Base-by-base conservation (phyloP, 106 monocot genomes). In the Apostasia shenzhenica region DNA sequence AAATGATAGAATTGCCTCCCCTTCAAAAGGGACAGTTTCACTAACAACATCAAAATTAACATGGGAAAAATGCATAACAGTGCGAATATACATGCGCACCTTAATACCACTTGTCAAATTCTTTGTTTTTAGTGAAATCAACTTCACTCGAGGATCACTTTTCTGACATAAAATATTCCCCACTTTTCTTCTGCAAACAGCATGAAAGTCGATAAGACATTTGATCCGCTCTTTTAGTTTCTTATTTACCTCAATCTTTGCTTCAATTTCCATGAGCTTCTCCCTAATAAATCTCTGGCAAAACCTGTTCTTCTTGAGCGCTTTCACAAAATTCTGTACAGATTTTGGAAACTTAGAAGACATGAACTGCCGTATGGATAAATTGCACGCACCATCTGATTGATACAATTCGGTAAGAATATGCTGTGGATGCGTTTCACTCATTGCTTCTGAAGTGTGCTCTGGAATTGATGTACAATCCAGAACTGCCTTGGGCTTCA, bases 211-310 rank as follows among this genome's bases (percentile, higher is more conserved):
- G 86, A 92, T 73, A 42, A 97, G 78, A 80, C 89, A 92, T 85
- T 87, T 97, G 48, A 85, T 57, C 48, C 87, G 85, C 52, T 85
- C 81, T 82, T 79, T 88, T 45, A 97, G 54, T 59, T 78, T 67
- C 62, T 82, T 89, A 70, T 87, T 97, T 63, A 83, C 80, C 73
- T 90, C 97, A 66, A 92, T 85, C 72, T 85, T 97, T 54, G 89
- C 84, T 72, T 92, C 89, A 61, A 97, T 87, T 70, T 87, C 84
- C 41, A 97, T 83, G 75, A 97, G 65, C 59, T 89, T 97, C 69
- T 73, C 75, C 75, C 97, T 86, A 41, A 92, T 81, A 73, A 89
- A 81, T 59, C 77, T 86, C 75, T 97, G 97, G 73, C 79, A 97
- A 58, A 73, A 69, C 61, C 97, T 84, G 73, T 97, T 97, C 77